Base-by-base conservation (phyloP, 306 rosid species). In the Dryas alaskensis region DNA sequence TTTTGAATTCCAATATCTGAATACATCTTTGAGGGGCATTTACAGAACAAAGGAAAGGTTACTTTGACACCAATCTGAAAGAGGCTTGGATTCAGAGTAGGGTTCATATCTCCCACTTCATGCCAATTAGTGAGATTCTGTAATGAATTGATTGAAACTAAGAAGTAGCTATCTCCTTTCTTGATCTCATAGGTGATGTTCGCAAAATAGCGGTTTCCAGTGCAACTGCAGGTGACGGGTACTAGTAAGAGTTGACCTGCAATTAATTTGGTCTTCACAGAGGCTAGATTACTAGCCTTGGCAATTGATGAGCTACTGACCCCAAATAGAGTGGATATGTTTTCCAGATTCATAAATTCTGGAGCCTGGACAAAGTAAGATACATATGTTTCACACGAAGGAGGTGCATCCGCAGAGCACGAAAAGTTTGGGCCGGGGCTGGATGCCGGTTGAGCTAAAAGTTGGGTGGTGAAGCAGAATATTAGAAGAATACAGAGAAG, bases 181-280 rank as follows among this genome's bases (percentile, higher is more conserved):
- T 80, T 81, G 54, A 90, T 82, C 69, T 65, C 48, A 46, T 86
- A 84, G 55, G 90, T 80, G 73, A 86, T 76, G 67, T 90, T 89
- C 46, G 96, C 85, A 25, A 84, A 87, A 72, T 82, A 87, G 43
- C 31, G 80, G 70, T 69, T 81, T 60, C 83, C 75, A 19, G 75
- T 73, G 88, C 98, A 93, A 27, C 90, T 83, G 44, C 96, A 93
- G 49, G 73, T 78, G 76, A 91, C 58, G 12, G 98, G 96, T 54
- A 93, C 60, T 4, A 91, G 81, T 67, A 93, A 82, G 77, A 84
- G 81, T 62, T 89, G 92, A 72, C 78, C 84, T 1, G 81, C 70
- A 55, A 70, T 49, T 60, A 91, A 79, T 75, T 52, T 51, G 13
- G 17, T 60, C 4, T 61, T 45, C 48, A 75, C 86, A 0, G 55